phyloP scores from a whole-genome alignment of 2,329 filamentous ascomycete genomes.

The Exophiala sp. region DNA sequence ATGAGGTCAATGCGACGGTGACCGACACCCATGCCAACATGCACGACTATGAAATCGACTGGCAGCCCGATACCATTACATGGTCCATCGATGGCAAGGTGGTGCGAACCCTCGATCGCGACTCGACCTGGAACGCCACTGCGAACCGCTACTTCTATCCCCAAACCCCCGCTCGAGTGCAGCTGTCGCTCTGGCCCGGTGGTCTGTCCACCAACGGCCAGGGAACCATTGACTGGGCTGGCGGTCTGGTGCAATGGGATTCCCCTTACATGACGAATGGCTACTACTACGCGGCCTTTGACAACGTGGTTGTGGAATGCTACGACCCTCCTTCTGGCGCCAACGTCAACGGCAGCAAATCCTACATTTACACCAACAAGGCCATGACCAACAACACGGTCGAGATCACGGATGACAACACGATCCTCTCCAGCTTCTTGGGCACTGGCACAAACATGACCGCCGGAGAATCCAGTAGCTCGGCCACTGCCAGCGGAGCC shows the following conservation, averaged over 20 bases:
- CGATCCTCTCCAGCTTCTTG: conserved; percentile 69
- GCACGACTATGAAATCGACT: conserved; percentile 90
- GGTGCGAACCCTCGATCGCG: conserved; percentile 66
- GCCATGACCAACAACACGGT: conserved; percentile 70
- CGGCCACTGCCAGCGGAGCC: conserved; percentile 30
- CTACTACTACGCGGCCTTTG: conserved; percentile 81
- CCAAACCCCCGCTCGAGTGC: conserved; percentile 82
- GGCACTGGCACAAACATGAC: conserved; percentile 74
- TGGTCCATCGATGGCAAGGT: conserved; percentile 82
- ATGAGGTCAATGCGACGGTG: conserved; percentile 63
- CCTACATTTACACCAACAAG: conserved; percentile 67
- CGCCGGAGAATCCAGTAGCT: conserved; percentile 40
- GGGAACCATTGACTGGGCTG: conserved; percentile 87
- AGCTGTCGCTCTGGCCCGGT: conserved; percentile 94
- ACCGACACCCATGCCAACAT: conserved; percentile 67
- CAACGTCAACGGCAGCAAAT: conserved; percentile 52
- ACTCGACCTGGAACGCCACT: conserved; percentile 80
- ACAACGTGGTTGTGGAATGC: conserved; percentile 76
- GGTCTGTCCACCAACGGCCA: conserved; percentile 70
- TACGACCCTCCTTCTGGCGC: conserved; percentile 72
- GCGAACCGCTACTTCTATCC: conserved; percentile 78
- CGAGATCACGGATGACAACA: conserved; percentile 65
- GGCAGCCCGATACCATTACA: conserved; percentile 77
- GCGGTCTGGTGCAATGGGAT: conserved; percentile 83
- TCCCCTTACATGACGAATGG: conserved; percentile 73